Evolutionary conservation across 345 rosid genomes (phyloP), one percentile per base, ranked within the genome.

Genomic region (Cardamine resedifolia): DNA sequence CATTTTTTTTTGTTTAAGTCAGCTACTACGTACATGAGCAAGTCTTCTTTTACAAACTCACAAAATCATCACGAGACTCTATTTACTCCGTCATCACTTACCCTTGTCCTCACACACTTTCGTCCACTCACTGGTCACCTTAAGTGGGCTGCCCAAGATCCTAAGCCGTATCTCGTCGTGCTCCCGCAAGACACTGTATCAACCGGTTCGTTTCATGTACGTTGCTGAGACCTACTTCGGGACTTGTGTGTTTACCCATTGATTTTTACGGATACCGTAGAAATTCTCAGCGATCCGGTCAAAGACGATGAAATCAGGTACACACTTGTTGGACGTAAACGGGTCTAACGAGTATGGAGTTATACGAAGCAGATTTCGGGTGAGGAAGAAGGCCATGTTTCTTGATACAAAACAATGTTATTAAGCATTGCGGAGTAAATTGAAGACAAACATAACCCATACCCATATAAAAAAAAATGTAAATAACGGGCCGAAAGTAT

Each of bases 81-180:
- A 78, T 81, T 70, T 8, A 75, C 73, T 71, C 76, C 0, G 20
- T 34, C 9, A 8, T 78, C 82, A 1, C 73, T 78, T 3, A 71
- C 84, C 7, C 67, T 47, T 2, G 49, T 66, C 20, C 80, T 80
- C 67, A 7, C 19, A 2, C 78, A 67, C 47, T 76, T 33, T 67
- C 71, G 71, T 61, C 83, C 68, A 2, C 15, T 80, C 28, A 58
- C 74, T 0, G 77, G 73, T 34, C 64, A 45, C 31, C 57, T 50
- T 15, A 50, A 23, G 44, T 38, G 15, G 44, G 44, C 2, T 14
- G n/a, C n/a, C 0, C 15, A 38, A 38, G 44, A 38, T 38, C 44
- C 15, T 38, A 38, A 38, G 44, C 44, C 44, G 6, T 38, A 38
- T 38, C 44, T 38, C n/a, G 5, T 38, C 6, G 44, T 38, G 15